phyloP scores from a whole-genome alignment of 2,329 filamentous ascomycete species.

The Neonectria coccinea region DNA sequence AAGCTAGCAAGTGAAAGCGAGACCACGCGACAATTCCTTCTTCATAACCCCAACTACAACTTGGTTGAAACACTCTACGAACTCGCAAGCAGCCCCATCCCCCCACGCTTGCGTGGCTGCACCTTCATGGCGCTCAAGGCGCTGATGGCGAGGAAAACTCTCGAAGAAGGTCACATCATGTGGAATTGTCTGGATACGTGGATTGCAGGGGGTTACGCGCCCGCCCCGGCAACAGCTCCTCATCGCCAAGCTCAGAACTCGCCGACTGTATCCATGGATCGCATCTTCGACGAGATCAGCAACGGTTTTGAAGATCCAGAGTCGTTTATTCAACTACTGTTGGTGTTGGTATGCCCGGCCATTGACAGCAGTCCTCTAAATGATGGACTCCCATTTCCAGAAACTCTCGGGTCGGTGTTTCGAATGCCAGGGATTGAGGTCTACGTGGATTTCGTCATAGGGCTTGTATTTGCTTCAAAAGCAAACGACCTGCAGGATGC shows the following conservation, averaged over 20 bases:
- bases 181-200: slow-evolving; percentile 86
- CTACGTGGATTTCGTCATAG: slow-evolving; percentile 92
- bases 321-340: slow-evolving; percentile 83
- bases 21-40: slow-evolving; percentile 77
- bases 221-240: slow-evolving; percentile 49
- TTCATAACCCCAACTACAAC: slow-evolving; percentile 73
- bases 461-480: slow-evolving; percentile 78
- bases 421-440: slow-evolving; percentile 87
- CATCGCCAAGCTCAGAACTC: slow-evolving; percentile 49
- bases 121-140: slow-evolving; percentile 83
- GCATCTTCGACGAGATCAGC: slow-evolving; percentile 79
- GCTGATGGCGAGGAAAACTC: slow-evolving; percentile 79
- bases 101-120: slow-evolving; percentile 82
- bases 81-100: slow-evolving; percentile 81
- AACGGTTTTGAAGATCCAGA: slow-evolving; percentile 86
- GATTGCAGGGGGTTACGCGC: slow-evolving; percentile 71
- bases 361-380: slow-evolving; percentile 71
- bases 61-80: slow-evolving; percentile 81
- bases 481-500: slow-evolving; percentile 73
- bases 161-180: slow-evolving; percentile 75
- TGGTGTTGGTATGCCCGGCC: slow-evolving; percentile 76
- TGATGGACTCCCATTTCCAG: slow-evolving; percentile 86
- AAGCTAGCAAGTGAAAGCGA: slow-evolving; percentile 83
- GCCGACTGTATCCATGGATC: slow-evolving; percentile 64
- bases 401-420: slow-evolving; percentile 81